Conservation (phyloP, 169 alveolate genomes). For the Cryptosporidium sp. region DNA sequence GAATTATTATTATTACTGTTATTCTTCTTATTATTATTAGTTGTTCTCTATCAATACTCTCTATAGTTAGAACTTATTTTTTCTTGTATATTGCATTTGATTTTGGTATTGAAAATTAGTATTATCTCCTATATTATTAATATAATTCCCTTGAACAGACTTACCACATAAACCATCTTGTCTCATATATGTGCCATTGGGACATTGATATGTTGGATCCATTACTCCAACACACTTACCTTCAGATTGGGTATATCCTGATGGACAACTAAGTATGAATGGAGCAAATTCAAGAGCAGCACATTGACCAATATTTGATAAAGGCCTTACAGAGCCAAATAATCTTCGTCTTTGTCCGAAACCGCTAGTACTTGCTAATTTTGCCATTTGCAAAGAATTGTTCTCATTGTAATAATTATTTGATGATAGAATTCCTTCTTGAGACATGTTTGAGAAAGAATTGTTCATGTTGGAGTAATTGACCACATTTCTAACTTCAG, state of each 20-base stretch:
- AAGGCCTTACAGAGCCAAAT: slow-evolving; percentile 58
- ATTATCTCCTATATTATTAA: neutral
- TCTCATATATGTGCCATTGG: slow-evolving; percentile 50
- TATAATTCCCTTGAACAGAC: neutral
- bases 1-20: neutral
- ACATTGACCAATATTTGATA: slow-evolving; percentile 48
- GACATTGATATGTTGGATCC: slow-evolving; percentile 69
- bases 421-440: neutral
- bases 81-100: slow-evolving; percentile 21
- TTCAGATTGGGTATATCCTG: slow-evolving; percentile 51
- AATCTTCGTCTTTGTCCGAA: slow-evolving; percentile 15
- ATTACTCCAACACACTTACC: slow-evolving; percentile 65
- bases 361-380: neutral
- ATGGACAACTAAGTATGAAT: slow-evolving; percentile 38
- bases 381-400: neutral
- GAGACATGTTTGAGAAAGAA: neutral
- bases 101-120: neutral
- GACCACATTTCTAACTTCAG: slow-evolving; percentile 21
- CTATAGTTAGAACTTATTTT: neutral
- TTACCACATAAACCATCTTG: slow-evolving; percentile 57
- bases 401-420: neutral
- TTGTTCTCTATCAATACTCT: neutral
- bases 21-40: no score
- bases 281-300: slow-evolving; percentile 72
- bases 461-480: neutral